These are phyloP conservation scores for Amanita pseudoporphyria DNA, from an alignment of 768 basidiomycete species.

Conservation along the genomic window DNA sequence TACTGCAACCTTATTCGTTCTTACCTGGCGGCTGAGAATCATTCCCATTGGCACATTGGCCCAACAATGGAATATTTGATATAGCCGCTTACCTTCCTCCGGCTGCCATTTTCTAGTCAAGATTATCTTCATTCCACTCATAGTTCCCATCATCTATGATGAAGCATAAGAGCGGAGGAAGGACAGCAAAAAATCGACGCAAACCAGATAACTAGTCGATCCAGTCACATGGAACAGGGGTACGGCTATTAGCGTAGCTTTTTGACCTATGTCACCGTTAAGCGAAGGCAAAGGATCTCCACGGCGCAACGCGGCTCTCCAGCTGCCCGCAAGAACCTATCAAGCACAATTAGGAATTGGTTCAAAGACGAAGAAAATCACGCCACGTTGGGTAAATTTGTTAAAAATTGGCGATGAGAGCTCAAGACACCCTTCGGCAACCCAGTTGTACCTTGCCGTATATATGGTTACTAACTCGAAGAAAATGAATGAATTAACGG, in stretches of 20 bases:
- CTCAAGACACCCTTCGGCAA: constrained; percentile 39
- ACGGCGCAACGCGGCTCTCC: constrained; percentile 27
- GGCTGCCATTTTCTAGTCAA: constrained; percentile 43
- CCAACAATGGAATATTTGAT: not conserved
- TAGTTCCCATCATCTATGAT: constrained; percentile 29
- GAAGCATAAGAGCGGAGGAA: not conserved
- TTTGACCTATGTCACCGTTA: constrained; percentile 26
- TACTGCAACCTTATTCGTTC: not conserved
- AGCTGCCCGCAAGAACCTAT: constrained; percentile 24
- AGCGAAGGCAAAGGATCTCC: constrained; percentile 26
- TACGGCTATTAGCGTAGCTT: constrained; percentile 36
- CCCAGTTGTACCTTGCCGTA: constrained; percentile 15
- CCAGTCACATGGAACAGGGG: constrained; percentile 56
- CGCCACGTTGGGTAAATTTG: constrained; percentile 36
- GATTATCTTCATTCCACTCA: constrained; percentile 34
- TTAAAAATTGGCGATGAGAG: constrained; percentile 39
- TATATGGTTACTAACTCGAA: constrained; percentile 3
- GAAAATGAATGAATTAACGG: constrained; percentile 8
- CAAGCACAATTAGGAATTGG: not conserved
- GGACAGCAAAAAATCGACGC: not conserved
- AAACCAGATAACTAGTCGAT: constrained; percentile 17
- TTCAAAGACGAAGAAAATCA: constrained; percentile 2
- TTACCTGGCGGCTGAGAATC: constrained; percentile 22
- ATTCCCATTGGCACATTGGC: not conserved
- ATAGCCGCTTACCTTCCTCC: constrained; percentile 26